Evolutionary conservation across 2,329 filamentous ascomycete species (phyloP).

Genomic region (Xylariaceae sp.): DNA sequence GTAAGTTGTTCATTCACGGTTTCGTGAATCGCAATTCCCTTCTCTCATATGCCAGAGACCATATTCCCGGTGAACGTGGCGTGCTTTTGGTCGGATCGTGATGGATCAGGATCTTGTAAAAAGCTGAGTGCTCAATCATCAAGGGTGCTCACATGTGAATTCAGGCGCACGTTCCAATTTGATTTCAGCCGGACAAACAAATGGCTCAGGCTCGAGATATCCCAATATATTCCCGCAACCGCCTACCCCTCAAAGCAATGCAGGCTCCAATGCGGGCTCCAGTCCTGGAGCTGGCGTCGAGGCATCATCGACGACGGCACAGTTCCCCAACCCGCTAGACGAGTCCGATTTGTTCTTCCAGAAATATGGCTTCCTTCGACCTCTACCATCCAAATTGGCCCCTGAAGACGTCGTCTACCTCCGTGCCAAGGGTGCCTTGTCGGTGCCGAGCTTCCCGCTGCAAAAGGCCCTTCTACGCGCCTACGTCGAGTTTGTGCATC

Average conservation of each 20-base stretch:
- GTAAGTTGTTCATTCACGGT: conserved; percentile 36
- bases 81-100: conserved; percentile 3
- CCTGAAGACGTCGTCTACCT: conserved; percentile 80
- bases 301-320: conserved; percentile 35
- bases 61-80: conserved; percentile 3
- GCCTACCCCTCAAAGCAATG: conserved; percentile 23
- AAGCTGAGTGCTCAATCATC: conserved; percentile 15
- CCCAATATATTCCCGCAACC: conserved; percentile 33
- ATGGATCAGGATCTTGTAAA: neutral
- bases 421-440: conserved; percentile 75
- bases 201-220: conserved; percentile 28
- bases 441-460: conserved; percentile 62
- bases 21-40: neutral
- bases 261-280: conserved; percentile 15
- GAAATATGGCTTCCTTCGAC: conserved; percentile 67
- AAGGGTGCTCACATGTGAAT: conserved; percentile 29
- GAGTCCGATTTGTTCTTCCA: conserved; percentile 45
- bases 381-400: conserved; percentile 70
- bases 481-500: conserved; percentile 86
- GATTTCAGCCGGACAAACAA: conserved; percentile 30
- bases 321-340: conserved; percentile 45
- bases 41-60: conserved; percentile 25
- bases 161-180: conserved; percentile 29
- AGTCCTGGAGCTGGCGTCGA: conserved; percentile 25
- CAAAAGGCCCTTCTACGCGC: conserved; percentile 76